phyloP scores from a whole-genome alignment of 1,139 yeast genomes.

The Geotrichum klebahnii region DNA sequence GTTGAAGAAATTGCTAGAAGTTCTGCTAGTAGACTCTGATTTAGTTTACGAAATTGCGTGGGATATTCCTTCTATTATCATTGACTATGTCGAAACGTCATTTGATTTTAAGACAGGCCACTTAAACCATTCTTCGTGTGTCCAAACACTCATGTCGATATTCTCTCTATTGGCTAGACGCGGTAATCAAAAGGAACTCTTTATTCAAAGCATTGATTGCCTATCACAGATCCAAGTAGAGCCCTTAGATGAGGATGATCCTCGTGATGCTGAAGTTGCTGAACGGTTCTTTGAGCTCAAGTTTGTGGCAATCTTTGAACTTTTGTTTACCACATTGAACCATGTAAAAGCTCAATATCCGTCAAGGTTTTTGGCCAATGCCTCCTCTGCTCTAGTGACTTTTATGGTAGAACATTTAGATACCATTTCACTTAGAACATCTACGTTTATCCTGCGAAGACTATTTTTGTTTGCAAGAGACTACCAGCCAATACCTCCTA shows the following conservation, averaged over 20 bases:
- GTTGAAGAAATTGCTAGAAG: conserved; percentile 43
- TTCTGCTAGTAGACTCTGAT: conserved; percentile 41
- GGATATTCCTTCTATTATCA: conserved; percentile 71
- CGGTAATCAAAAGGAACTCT: conserved; percentile 79
- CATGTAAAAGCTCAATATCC: conserved; percentile 65
- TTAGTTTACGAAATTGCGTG: conserved; percentile 72
- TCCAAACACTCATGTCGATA: conserved; percentile 44
- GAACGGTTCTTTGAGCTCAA: conserved; percentile 51
- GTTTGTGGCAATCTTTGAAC: conserved; percentile 60
- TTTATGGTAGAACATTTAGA: conserved; percentile 45
- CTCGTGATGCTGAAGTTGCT: conserved; percentile 19
- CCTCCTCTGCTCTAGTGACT: conserved; percentile 53
- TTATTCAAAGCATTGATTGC: conserved; percentile 64
- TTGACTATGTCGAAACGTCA: conserved; percentile 38
- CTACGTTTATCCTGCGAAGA: conserved; percentile 54
- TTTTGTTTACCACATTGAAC: conserved; percentile 51
- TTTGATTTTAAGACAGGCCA: conserved; percentile 31
- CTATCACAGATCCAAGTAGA: conserved; percentile 42
- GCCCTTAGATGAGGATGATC: conserved; percentile 18
- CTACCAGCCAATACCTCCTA: conserved; percentile 48
- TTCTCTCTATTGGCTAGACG: conserved; percentile 56
- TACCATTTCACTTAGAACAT: conserved; percentile 35
- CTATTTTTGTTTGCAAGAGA: conserved; percentile 63
- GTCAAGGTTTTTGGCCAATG: conserved; percentile 68
- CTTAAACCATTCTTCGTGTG: conserved; percentile 25